phyloP scores from a whole-genome alignment of 345 rosid species.

The Sisymbrium altissimum region DNA sequence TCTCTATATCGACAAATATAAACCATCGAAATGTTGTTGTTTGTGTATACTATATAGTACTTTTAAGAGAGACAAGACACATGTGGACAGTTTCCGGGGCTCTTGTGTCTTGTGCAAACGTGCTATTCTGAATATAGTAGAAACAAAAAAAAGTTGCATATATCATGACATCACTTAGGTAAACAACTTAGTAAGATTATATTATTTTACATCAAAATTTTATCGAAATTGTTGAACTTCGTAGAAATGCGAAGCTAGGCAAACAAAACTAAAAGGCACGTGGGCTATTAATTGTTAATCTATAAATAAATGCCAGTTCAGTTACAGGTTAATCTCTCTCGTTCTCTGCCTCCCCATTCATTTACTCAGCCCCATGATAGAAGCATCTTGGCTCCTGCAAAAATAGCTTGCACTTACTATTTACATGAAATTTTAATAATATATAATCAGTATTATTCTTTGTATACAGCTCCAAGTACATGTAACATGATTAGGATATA shows the following conservation, averaged over 20 bases:
- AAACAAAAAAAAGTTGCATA: neutral
- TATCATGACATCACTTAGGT: neutral
- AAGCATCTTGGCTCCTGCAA: conserved; percentile 20
- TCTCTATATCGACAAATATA: neutral
- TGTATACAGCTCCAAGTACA: conserved; percentile 8
- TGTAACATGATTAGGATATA: neutral
- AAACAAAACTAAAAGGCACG: conserved; percentile 5
- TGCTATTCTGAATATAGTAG: neutral
- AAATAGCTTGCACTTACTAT: neutral
- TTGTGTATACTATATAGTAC: neutral
- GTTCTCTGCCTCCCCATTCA: too few relatives aligned
- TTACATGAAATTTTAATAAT: neutral
- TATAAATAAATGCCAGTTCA: neutral
- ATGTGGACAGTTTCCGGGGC: neutral
- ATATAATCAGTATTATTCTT: neutral
- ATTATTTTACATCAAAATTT: neutral
- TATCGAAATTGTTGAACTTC: neutral
- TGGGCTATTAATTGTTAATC: neutral
- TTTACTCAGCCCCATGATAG: conserved; percentile 10
- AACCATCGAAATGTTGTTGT: neutral
- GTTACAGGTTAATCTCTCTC: neutral
- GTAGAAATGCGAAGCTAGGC: neutral
- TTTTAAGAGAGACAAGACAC: neutral
- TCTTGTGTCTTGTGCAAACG: conserved; percentile 25
- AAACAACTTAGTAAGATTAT: neutral